Conservation (phyloP, 1,139 yeast species). For the Suzukiozyma palmioleophila region DNA sequence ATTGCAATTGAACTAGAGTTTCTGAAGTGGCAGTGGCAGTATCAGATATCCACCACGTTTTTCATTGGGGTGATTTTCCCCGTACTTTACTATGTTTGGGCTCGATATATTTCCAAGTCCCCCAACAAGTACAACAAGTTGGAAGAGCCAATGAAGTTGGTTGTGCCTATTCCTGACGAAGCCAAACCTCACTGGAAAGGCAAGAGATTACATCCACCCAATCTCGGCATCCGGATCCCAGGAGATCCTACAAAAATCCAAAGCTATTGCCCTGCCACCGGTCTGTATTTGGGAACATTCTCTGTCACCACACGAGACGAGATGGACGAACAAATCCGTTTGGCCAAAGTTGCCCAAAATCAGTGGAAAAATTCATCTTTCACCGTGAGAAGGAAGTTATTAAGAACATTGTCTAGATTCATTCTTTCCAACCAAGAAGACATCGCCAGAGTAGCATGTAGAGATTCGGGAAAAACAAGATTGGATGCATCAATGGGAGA, state of each 20-base stretch:
- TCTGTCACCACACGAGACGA: constrained; percentile 59
- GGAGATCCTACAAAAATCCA: constrained; percentile 68
- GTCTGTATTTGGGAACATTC: constrained; percentile 76
- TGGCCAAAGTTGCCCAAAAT: constrained; percentile 56
- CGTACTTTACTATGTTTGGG: constrained; percentile 32
- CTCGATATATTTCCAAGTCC: constrained; percentile 32
- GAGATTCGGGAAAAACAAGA: constrained; percentile 95
- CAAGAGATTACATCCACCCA: constrained; percentile 59
- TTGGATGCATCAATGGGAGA: constrained; percentile 97
- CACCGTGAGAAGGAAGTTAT: constrained; percentile 61
- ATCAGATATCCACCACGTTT: constrained; percentile 45
- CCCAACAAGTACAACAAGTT: constrained; percentile 42
- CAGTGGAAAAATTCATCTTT: constrained; percentile 56
- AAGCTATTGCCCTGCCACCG: constrained; percentile 94
- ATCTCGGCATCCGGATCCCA: constrained; percentile 44
- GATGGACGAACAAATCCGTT: constrained; percentile 58
- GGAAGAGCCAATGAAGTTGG: constrained; percentile 47
- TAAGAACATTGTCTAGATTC: constrained; percentile 66
- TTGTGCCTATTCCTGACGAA: constrained; percentile 68
- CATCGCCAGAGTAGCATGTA: constrained; percentile 86
- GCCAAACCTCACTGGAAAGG: constrained; percentile 95
- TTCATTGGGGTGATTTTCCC: constrained; percentile 41
- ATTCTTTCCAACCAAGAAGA: constrained; percentile 79
- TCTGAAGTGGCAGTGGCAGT: constrained; percentile 45
- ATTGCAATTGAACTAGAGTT: constrained; percentile 43